These are phyloP conservation scores for Cercophora sp. DNA, from an alignment of 495 filamentous ascomycete genomes.

Conservation along the genomic window DNA sequence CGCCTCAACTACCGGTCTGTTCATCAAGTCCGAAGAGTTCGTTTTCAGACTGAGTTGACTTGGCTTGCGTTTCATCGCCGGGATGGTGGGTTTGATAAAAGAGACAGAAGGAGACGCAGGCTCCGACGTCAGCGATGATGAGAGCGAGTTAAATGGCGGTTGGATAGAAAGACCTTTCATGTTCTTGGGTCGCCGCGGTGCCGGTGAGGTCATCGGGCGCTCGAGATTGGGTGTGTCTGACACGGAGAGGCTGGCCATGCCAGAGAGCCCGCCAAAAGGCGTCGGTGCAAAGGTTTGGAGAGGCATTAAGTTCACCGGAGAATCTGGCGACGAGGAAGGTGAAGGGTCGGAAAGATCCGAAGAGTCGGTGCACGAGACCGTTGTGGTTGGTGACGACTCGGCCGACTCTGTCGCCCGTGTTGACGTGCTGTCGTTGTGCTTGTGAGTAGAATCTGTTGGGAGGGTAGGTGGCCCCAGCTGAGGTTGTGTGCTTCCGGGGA, in stretches of 20 bases:
- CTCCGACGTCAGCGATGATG: constrained; percentile 54
- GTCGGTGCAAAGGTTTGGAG: constrained; percentile 52
- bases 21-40: constrained; percentile 47
- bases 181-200: constrained; percentile 76
- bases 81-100: constrained; percentile 72
- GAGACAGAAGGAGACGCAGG: constrained; percentile 65
- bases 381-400: constrained; percentile 93
- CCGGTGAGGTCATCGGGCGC: constrained; percentile 60
- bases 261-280: constrained; percentile 41
- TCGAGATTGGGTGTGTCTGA: constrained; percentile 37
- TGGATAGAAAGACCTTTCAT: constrained; percentile 91
- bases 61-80: constrained; percentile 66
- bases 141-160: constrained; percentile 55
- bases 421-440: constrained; percentile 66
- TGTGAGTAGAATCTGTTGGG: constrained; percentile 41
- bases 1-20: constrained; percentile 37
- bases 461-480: constrained; percentile 33
- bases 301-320: constrained; percentile 62
- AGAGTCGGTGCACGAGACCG: constrained; percentile 88
- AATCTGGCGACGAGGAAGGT: constrained; percentile 86
- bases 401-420: constrained; percentile 79
- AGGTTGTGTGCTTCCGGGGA: constrained; percentile 24
- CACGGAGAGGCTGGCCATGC: constrained; percentile 41
- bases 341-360: constrained; percentile 85
- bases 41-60: constrained; percentile 68